Evolutionary conservation across 2,329 filamentous ascomycete species (phyloP), one percentile per base, ranked within the genome.

Genomic region (Beauveria caledonica): DNA sequence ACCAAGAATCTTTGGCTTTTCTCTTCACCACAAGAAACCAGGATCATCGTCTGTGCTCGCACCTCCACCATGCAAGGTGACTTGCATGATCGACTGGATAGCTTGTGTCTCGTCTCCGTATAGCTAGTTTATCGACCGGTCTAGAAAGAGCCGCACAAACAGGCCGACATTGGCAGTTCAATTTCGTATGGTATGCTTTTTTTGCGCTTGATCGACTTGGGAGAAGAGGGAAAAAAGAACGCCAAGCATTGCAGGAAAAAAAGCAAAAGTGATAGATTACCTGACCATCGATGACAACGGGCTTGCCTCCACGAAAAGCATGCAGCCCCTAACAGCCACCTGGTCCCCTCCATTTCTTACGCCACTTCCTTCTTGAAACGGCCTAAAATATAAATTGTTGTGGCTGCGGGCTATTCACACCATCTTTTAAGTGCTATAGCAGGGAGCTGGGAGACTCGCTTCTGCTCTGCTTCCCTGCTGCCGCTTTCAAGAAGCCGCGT

Each of bases 401-500:
- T 58, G 54, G 54, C 60, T 58, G 54, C 54, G 55, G 60, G n/a
- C 48, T 45, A 48, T 60, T 13, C 52, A 55, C 51, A 54, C 58
- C 58, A 55, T 44, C 58, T 55, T 36, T 55, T n/a, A 17, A 54
- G 21, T 45, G 36, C 44, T 40, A 36, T 56, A 45, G 58, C 58
- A 56, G n/a, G 58, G 15, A 33, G 44, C 52, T 56, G 23, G 58
- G 19, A 33, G 51, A 51, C 56, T 52, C 21, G 49, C 57, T 44
- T 51, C 25, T 19, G 27, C 36, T 9, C 25, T 53, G 33, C 6
- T 27, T 19, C 23, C 23, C 39, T 57, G 54, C 33, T 36, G 33
- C 33, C 33, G 11, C 11, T 49, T 33, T 40, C 23, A 40, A 36
- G 10, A 58, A 40, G 29, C 56, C 39, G 33, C 57, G 45, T 10